These are phyloP conservation scores for Leishmania amazonensis DNA, from an alignment of 208 protist species.

Conservation along the genomic window DNA sequence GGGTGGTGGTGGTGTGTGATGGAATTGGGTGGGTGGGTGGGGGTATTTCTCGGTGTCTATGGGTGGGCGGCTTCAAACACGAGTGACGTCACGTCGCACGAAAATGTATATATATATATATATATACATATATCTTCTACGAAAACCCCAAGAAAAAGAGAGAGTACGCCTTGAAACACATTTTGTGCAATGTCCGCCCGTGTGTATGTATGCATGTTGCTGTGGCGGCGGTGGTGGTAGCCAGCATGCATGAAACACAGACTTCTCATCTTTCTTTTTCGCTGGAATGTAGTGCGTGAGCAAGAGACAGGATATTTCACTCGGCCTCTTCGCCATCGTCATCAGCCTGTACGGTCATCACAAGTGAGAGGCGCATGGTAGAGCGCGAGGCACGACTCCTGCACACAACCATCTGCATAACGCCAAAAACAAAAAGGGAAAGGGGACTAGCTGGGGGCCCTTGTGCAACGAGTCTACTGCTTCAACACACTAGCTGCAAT, in stretches of 20 bases:
- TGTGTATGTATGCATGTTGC: neutral
- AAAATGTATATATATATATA: neutral
- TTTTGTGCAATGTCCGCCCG: neutral
- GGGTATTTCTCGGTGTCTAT: neutral
- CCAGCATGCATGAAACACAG: neutral
- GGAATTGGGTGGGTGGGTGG: neutral
- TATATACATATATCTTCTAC: neutral
- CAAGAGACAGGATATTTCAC: neutral
- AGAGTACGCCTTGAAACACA: neutral
- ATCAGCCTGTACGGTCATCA: neutral
- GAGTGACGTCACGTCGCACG: neutral
- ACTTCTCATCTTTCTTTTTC: neutral
- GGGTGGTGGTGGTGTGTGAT: neutral
- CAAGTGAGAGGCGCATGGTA: constrained; percentile 3
- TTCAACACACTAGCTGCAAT: neutral
- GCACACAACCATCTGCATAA: neutral
- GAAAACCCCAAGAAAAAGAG: neutral
- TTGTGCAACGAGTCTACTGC: neutral
- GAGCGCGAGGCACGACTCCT: neutral
- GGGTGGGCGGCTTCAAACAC: neutral
- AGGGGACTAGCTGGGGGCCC: neutral
- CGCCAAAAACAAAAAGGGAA: neutral
- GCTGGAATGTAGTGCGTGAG: neutral
- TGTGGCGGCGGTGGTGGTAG: neutral
- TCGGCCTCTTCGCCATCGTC: neutral